Base-by-base conservation (phyloP, 805 yeast species). In the Phaffomyces antillensis region DNA sequence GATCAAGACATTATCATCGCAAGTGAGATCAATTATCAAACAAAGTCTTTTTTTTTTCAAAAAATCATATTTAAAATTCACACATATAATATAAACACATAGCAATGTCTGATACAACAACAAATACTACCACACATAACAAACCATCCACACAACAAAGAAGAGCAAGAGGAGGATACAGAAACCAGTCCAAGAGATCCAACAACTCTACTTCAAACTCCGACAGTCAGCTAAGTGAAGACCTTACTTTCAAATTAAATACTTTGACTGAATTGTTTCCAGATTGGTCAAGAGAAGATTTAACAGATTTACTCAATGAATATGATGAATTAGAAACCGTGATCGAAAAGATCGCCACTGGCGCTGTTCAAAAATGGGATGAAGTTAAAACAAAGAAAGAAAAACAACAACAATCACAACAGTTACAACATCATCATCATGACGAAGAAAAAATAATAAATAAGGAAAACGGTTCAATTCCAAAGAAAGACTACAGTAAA, bases 291-390 rank as follows among this genome's bases (percentile, higher is more conserved):
- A 72, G 75, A 44, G 95, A 86, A 26, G 99, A 93, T 62, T 78
- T 93, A 61, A 67, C 72, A 39, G 77, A 83, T 43, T 79, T 88
- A 47, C 79, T 90, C 55, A 72, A 73, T 46, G 98, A 93, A 31
- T 77, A 83, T 51, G 72, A 80, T 51, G 89, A 85, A 61, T 71
- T 89, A 53, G 95, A 84, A 60, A 74, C 77, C 37, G 86, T 93
- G 52, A 83, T 87, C 52, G 90, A 84, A 60, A 82, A 88, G 64
- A 90, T 93, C 65, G 82, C 95, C 46, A 86, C 88, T 50, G 96
- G 96, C 53, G 84, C 85, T 58, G 95, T 87, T 34, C 75, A 84
- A 54, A 87, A 85, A 66, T 91, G 98, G 96, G 97, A 88, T 61
- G 93, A 90, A 56, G 96, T 87, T 51, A 82, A 81, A 65, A 85